A percentile compares a stretch with the other conserved stretches of the same genome.
phyloP scores from a whole-genome alignment of 148 eudicot genomes.

The Polygonum aviculare region DNA sequence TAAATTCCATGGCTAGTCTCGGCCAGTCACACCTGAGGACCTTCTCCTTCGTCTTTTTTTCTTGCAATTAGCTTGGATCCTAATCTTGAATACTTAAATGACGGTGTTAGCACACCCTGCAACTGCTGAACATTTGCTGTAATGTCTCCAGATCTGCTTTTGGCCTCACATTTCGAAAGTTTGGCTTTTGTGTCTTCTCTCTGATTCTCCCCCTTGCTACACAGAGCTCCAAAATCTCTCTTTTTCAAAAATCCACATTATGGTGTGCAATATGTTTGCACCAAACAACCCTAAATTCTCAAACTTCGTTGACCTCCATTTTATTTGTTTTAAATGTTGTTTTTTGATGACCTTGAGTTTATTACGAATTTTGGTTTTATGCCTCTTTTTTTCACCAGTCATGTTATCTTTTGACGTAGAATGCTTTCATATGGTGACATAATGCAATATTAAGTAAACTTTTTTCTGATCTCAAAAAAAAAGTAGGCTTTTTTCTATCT shows the following conservation, averaged over 20 bases:
- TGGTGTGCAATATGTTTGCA: too few relatives aligned
- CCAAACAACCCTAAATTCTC: neutral
- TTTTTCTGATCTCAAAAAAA: neutral
- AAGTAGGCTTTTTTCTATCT: neutral
- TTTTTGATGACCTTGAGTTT: neutral
- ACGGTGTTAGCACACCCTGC: too few relatives aligned
- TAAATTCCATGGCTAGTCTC: too few relatives aligned
- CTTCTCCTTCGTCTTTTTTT: neutral
- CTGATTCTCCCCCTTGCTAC: too few relatives aligned
- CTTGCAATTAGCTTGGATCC: too few relatives aligned
- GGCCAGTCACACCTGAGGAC: too few relatives aligned
- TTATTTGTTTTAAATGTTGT: neutral
- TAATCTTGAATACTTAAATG: too few relatives aligned
- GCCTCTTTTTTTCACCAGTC: neutral
- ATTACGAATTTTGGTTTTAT: neutral
- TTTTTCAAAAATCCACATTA: too few relatives aligned
- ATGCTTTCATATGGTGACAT: neutral
- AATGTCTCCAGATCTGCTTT: neutral
- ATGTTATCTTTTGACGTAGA: neutral
- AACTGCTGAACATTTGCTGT: neutral
- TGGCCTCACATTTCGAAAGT: neutral
- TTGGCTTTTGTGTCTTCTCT: too few relatives aligned
- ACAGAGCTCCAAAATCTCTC: too few relatives aligned
- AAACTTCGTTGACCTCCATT: neutral
- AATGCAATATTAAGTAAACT: neutral